Evolutionary conservation across 495 filamentous ascomycete genomes (phyloP).

Genomic region (Margaritispora aquatica): DNA sequence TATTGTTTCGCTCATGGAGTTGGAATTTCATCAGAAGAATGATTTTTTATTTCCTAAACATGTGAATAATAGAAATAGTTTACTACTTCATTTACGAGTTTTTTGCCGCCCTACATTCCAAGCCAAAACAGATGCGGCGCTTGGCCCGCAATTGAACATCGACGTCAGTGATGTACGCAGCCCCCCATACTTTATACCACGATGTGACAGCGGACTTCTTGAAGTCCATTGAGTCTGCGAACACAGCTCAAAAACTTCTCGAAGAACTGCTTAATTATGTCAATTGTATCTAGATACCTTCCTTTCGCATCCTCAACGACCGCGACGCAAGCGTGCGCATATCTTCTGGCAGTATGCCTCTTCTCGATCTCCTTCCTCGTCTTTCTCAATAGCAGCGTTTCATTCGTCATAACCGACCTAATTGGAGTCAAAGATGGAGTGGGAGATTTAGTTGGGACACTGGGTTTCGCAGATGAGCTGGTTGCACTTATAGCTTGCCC

Average conservation of each 20-base stretch:
- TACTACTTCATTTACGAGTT: no score
- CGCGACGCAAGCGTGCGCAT: slow-evolving; percentile 69
- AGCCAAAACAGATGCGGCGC: not conserved
- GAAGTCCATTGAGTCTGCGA: not conserved
- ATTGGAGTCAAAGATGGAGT: slow-evolving; percentile 70
- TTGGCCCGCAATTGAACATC: not conserved
- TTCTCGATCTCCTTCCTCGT: slow-evolving; percentile 97
- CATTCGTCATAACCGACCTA: slow-evolving; percentile 90
- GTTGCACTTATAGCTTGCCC: slow-evolving; percentile 89
- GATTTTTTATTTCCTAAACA: no score
- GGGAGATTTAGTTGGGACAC: slow-evolving; percentile 84
- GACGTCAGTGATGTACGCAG: not conserved
- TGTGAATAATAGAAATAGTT: no score
- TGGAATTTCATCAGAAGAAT: no score
- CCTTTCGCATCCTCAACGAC: slow-evolving; percentile 56
- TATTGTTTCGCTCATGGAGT: no score
- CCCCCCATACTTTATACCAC: not conserved
- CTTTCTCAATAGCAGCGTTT: slow-evolving; percentile 90
- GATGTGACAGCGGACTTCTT: not conserved
- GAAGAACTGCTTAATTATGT: slow-evolving; percentile 8
- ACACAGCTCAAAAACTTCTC: not conserved
- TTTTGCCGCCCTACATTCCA: no score
- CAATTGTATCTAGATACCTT: slow-evolving; percentile 36
- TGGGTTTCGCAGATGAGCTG: slow-evolving; percentile 94
- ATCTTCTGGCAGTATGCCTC: slow-evolving; percentile 82